Percentiles rank a stretch among this genome's conserved stretches.
Conservation (phyloP, 2,329 filamentous ascomycete species). For the Trichoderma polysporum region DNA sequence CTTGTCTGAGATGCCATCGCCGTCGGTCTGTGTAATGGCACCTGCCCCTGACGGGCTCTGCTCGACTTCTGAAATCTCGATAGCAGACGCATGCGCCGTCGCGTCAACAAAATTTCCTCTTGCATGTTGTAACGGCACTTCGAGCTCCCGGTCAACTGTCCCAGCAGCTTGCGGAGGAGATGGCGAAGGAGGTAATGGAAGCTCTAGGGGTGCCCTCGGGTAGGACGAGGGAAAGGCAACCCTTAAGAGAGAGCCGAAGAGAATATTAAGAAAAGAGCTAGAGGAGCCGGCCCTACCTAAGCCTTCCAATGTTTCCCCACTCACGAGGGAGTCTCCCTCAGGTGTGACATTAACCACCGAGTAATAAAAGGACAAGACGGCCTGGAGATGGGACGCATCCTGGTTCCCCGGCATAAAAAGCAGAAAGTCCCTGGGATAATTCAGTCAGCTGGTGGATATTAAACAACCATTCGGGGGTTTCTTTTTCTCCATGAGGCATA, state of each 20-base stretch:
- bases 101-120: slow-evolving; percentile 23
- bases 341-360: slow-evolving; percentile 85
- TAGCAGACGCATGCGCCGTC: slow-evolving; percentile 24
- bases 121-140: slow-evolving; percentile 17
- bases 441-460: slow-evolving; percentile 22
- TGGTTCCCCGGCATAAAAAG: slow-evolving; percentile 74
- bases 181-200: slow-evolving; percentile 16
- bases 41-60: slow-evolving; percentile 28
- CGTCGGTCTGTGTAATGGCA: slow-evolving; percentile 29
- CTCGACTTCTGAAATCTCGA: slow-evolving; percentile 29
- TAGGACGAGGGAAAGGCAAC: slow-evolving; percentile 54
- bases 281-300: slow-evolving; percentile 76
- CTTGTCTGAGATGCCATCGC: slow-evolving; percentile 37
- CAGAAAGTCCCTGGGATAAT: slow-evolving; percentile 72
- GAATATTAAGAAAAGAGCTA: slow-evolving; percentile 60
- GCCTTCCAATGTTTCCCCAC: slow-evolving; percentile 86
- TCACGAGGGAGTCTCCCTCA: slow-evolving; percentile 91
- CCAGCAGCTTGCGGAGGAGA: slow-evolving; percentile 15
- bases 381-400: slow-evolving; percentile 68
- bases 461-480: slow-evolving; percentile 28
- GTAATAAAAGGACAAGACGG: slow-evolving; percentile 87
- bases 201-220: slow-evolving; percentile 22
- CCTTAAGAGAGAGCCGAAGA: slow-evolving; percentile 74
- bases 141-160: slow-evolving; percentile 4
- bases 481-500: neutral